A percentile compares a stretch with the other conserved stretches of the same genome.
Conservation (phyloP, 345 rosid genomes). For the Leavenworthia alabamica region DNA sequence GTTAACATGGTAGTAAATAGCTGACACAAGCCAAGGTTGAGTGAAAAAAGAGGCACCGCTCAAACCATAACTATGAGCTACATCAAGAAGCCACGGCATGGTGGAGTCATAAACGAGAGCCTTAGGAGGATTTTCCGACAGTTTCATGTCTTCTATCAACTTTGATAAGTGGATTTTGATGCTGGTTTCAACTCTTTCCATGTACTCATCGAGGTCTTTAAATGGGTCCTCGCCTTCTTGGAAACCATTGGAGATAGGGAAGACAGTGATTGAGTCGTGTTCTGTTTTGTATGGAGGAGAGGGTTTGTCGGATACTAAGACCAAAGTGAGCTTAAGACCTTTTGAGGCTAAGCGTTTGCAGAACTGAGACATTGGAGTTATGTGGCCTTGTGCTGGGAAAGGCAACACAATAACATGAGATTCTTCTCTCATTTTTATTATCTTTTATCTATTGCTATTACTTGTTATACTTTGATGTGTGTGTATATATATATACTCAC, state of each 20-base stretch:
- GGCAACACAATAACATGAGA: conserved; percentile 35
- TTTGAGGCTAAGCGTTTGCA: conserved; percentile 48
- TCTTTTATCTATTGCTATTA: not conserved
- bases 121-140: conserved; percentile 7
- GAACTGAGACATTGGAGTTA: conserved; percentile 56
- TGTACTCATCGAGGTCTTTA: conserved; percentile 16
- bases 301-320: conserved; percentile 30
- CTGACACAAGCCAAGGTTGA: conserved; percentile 40
- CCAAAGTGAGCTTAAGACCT: conserved; percentile 38
- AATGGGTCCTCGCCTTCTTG: conserved; percentile 22
- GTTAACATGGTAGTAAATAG: conserved; percentile 33
- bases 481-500: not conserved
- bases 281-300: conserved; percentile 27
- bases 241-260: conserved; percentile 26
- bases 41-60: conserved; percentile 40
- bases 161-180: conserved; percentile 27
- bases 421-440: conserved; percentile 8
- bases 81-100: conserved; percentile 46
- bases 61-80: conserved; percentile 36
- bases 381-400: conserved; percentile 48
- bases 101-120: conserved; percentile 41
- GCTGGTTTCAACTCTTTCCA: conserved; percentile 10
- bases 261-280: conserved; percentile 21
- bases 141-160: conserved; percentile 25
- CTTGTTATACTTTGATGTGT: not conserved